phyloP scores from a whole-genome alignment of 139 green algal species.

The Auxenochlorella protothecoides region DNA sequence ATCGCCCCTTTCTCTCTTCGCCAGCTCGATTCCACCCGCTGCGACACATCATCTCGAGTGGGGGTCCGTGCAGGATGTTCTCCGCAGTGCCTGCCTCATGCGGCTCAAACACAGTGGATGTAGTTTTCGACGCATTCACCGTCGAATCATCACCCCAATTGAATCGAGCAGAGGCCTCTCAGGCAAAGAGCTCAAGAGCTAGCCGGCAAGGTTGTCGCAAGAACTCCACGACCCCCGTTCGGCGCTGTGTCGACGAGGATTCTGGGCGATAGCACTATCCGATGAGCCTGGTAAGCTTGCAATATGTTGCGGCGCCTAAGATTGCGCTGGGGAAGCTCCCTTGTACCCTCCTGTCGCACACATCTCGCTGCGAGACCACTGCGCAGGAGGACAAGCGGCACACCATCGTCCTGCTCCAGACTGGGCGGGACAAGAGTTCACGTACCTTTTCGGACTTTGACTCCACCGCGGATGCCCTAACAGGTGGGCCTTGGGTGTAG shows the following conservation, averaged over 20 bases:
- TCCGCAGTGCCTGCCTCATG: not conserved
- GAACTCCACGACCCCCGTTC: not conserved
- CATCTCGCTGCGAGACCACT: not conserved
- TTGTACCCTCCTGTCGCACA: not conserved
- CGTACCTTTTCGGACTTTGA: slow-evolving; percentile 35
- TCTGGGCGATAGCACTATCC: not conserved
- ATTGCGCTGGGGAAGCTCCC: too few relatives aligned
- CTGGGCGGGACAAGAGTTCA: slow-evolving; percentile 11
- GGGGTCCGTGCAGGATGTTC: not conserved
- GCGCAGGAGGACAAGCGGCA: slow-evolving; percentile 14
- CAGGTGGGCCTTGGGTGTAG: slow-evolving; percentile 4
- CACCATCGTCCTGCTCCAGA: slow-evolving; percentile 41
- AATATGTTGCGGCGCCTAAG: too few relatives aligned
- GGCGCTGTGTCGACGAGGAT: not conserved
- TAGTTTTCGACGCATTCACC: too few relatives aligned
- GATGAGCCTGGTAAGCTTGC: not conserved
- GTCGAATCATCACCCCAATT: too few relatives aligned
- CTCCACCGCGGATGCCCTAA: slow-evolving; percentile 17
- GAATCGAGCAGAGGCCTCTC: too few relatives aligned
- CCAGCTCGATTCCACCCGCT: too few relatives aligned
- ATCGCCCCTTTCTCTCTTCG: too few relatives aligned
- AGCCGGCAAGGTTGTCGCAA: too few relatives aligned
- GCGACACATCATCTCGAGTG: too few relatives aligned
- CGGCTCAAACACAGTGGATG: not conserved
- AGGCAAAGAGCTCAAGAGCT: too few relatives aligned